A percentile compares a stretch with the other conserved stretches of the same genome.
phyloP scores from a whole-genome alignment of 805 yeast genomes.

The Yamadazyma phyllophila region DNA sequence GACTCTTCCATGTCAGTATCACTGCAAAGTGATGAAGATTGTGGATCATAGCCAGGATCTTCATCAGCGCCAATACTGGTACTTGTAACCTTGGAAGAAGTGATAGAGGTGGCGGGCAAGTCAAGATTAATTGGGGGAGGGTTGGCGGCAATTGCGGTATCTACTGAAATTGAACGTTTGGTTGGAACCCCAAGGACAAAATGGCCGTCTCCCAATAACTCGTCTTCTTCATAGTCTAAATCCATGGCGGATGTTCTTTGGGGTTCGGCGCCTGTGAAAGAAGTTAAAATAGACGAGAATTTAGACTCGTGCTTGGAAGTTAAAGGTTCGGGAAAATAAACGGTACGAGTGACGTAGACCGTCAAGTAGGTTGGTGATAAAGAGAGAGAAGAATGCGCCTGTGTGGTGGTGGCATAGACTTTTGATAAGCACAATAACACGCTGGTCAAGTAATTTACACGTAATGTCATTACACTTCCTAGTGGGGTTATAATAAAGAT shows the following conservation, averaged over 20 bases:
- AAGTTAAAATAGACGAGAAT: conserved; percentile 1
- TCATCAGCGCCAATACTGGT: neutral
- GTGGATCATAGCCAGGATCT: no score
- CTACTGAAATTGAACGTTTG: neutral
- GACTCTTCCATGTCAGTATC: neutral
- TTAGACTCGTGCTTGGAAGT: neutral
- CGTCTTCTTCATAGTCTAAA: neutral
- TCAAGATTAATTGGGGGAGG: neutral
- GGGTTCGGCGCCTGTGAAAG: neutral
- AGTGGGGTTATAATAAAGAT: neutral
- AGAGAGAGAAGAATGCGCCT: neutral
- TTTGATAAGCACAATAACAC: neutral
- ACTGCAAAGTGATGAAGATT: neutral
- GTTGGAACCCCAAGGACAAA: conserved; percentile 2
- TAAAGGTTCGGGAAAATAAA: conserved; percentile 1
- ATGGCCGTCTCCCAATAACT: conserved; percentile 2
- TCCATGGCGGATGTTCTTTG: neutral
- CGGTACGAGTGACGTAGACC: conserved; percentile 2
- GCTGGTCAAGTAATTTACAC: neutral
- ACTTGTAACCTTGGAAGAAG: neutral
- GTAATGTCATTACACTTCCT: conserved; percentile 4
- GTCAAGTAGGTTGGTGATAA: neutral
- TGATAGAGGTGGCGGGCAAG: neutral
- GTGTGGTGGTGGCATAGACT: neutral
- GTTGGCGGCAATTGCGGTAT: neutral